Evolutionary conservation across 805 yeast species (phyloP).

Genomic region (Priceomyces carsonii): DNA sequence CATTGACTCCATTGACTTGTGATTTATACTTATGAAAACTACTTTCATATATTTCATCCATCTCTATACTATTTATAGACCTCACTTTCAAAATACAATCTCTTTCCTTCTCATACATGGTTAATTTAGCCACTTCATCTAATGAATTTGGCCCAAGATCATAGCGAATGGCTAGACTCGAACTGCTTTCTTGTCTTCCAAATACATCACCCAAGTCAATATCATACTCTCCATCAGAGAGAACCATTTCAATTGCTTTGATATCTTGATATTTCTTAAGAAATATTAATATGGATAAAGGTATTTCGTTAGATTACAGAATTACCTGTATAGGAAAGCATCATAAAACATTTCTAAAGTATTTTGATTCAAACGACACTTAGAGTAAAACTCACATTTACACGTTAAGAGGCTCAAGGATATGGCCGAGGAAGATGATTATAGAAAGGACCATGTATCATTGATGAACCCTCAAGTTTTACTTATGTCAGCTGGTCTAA

Average conservation of each 20-base stretch:
- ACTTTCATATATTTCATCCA: slow-evolving; percentile 40
- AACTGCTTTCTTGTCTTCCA: slow-evolving; percentile 5
- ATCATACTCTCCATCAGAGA: slow-evolving; percentile 45
- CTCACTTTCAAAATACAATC: slow-evolving; percentile 33
- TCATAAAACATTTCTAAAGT: too few species aligned
- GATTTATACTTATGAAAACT: slow-evolving; percentile 28
- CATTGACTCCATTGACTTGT: slow-evolving; percentile 16
- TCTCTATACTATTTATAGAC: slow-evolving; percentile 20
- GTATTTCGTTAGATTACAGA: too few species aligned
- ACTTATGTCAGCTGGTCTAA: slow-evolving; percentile 35
- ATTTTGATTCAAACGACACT: too few species aligned
- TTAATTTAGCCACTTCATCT: slow-evolving; percentile 35
- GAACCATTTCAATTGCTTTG: too few species aligned
- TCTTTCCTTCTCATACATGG: slow-evolving; percentile 34
- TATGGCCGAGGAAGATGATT: slow-evolving; percentile 9
- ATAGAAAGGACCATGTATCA: slow-evolving; percentile 15
- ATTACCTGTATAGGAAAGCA: too few species aligned
- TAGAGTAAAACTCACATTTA: too few species aligned
- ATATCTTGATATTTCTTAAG: too few species aligned
- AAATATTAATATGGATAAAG: too few species aligned
- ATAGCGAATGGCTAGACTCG: slow-evolving; percentile 33
- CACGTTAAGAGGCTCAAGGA: too few species aligned
- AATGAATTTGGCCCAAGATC: slow-evolving; percentile 43
- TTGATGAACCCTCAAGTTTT: slow-evolving; percentile 41
- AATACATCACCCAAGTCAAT: slow-evolving; percentile 33